Evolutionary conservation across 2,329 filamentous ascomycete species (phyloP).

Genomic region (Sporothrix schenckii): DNA sequence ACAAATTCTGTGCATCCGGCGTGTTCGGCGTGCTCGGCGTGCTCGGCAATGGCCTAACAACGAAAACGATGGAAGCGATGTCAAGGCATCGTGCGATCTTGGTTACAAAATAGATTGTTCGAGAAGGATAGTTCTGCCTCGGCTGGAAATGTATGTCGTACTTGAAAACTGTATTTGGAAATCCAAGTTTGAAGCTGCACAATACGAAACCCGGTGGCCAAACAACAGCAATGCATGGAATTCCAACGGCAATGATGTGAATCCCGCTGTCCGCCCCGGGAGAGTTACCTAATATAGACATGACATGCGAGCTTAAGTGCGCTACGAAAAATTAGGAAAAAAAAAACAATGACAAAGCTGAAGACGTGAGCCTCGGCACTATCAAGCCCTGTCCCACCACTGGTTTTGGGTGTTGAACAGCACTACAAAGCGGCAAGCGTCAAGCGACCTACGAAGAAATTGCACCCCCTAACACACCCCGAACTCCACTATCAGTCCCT

Average conservation of each 20-base stretch:
- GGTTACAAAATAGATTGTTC: neutral
- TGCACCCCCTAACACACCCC: neutral
- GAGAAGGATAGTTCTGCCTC: conserved; percentile 12
- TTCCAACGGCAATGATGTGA: conserved; percentile 5
- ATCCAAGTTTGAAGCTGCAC: neutral
- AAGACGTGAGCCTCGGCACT: conserved; percentile 10
- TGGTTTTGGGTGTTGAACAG: too few relatives aligned
- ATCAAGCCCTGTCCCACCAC: neutral
- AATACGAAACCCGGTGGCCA: neutral
- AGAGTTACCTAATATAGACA: neutral
- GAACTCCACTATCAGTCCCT: neutral
- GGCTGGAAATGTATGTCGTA: neutral
- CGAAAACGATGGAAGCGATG: neutral
- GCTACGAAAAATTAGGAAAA: neutral
- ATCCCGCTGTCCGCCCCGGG: neutral
- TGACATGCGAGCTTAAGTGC: neutral
- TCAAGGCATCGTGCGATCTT: neutral
- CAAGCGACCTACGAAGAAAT: too few relatives aligned
- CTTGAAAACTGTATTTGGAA: too few relatives aligned
- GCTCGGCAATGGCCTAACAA: neutral
- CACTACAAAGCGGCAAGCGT: too few relatives aligned
- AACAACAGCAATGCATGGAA: neutral
- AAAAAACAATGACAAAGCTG: neutral
- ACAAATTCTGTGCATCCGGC: neutral
- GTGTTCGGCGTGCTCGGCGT: neutral